These are phyloP conservation scores for Apiospora sp. DNA, from an alignment of 2,329 filamentous ascomycete genomes.

Conservation along the genomic window DNA sequence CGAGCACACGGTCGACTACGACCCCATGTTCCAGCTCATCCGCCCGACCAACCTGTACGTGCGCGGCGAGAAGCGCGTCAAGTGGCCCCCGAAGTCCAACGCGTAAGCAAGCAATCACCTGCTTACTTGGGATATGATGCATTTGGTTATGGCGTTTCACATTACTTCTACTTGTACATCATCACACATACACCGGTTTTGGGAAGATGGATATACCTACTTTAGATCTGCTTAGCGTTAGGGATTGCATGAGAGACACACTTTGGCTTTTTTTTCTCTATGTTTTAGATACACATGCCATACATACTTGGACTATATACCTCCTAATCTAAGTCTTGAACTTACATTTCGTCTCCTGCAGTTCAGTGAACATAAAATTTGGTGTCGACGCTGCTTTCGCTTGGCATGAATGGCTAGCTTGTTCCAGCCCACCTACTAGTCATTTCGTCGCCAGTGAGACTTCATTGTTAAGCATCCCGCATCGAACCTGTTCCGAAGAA, in stretches of 20 bases:
- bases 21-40: conserved; percentile 67
- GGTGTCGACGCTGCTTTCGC: too few species aligned
- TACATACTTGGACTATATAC: conserved; percentile 7
- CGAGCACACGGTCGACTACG: conserved; percentile 61
- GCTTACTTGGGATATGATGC: neutral
- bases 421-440: too few species aligned
- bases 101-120: neutral
- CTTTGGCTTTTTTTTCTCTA: conserved; percentile 2
- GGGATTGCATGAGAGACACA: conserved; percentile 6
- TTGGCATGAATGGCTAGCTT: too few species aligned
- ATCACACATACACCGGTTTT: neutral
- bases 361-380: neutral
- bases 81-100: conserved; percentile 51
- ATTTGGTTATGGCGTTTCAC: conserved; percentile 4
- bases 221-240: conserved; percentile 21
- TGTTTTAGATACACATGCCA: conserved; percentile 14
- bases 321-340: conserved; percentile 9
- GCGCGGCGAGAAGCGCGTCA: conserved; percentile 54
- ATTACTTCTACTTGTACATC: conserved; percentile 14
- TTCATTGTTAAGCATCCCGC: too few species aligned
- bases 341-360: neutral
- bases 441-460: too few species aligned
- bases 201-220: conserved; percentile 12
- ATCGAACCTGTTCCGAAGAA: too few species aligned
- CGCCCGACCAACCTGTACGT: conserved; percentile 63